phyloP scores from a whole-genome alignment of 2,329 filamentous ascomycete species.

The Ceratocystis destructans region DNA sequence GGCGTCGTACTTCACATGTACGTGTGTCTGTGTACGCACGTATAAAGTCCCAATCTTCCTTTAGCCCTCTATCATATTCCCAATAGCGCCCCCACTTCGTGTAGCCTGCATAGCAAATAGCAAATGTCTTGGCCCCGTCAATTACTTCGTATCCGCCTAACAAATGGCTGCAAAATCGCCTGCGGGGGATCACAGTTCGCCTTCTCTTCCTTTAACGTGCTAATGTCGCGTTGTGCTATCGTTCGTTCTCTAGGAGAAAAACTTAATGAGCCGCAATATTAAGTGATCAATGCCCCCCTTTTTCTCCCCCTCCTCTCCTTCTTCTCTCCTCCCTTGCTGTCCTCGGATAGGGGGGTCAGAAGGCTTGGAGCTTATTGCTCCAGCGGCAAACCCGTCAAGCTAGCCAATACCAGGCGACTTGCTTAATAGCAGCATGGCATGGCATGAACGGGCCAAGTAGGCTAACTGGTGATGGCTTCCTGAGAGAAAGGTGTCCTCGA shows the following conservation, averaged over 20 bases:
- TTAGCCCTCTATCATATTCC: not conserved
- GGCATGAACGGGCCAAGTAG: constrained; percentile 1
- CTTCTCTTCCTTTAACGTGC: not conserved
- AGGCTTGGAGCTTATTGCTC: constrained; percentile 7
- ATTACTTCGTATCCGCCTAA: constrained; percentile 2
- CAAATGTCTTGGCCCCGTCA: constrained; percentile 3
- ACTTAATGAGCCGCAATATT: not conserved
- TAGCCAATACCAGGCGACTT: not conserved
- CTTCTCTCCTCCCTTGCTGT: not conserved
- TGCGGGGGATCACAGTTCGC: not conserved
- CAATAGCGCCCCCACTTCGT: not conserved
- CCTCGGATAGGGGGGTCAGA: not conserved
- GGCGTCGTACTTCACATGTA: too few relatives aligned
- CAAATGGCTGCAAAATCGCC: not conserved
- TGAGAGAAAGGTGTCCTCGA: not conserved
- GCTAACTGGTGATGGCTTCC: not conserved
- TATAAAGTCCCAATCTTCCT: not conserved
- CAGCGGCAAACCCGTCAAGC: not conserved
- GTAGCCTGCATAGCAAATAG: not conserved
- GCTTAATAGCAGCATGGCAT: not conserved
- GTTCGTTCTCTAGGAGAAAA: not conserved
- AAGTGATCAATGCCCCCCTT: constrained; percentile 4
- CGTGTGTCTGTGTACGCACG: not conserved
- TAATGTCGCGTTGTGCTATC: not conserved
- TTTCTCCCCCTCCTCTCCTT: not conserved